Conservation (phyloP, 805 yeast genomes). For the Candida chauliodis region DNA sequence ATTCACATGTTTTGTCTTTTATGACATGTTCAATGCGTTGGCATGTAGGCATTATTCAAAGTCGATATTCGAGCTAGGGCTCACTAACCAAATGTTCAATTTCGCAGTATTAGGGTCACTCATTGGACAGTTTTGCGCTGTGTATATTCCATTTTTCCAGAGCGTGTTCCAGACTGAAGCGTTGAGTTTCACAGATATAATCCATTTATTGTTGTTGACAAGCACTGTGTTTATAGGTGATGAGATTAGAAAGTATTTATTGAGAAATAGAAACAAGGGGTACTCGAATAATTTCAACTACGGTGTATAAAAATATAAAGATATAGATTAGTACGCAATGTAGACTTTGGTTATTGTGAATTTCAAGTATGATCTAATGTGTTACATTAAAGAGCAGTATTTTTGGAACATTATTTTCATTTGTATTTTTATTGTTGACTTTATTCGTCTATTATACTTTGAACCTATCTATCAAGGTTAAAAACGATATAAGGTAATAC, state of each 20-base stretch:
- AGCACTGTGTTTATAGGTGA: constrained; percentile 85
- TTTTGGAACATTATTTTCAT: no score
- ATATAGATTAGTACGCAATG: background rate
- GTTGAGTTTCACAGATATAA: constrained; percentile 63
- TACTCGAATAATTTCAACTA: constrained; percentile 14
- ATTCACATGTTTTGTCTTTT: constrained; percentile 92
- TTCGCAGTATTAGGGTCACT: constrained; percentile 86
- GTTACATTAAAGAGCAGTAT: background rate
- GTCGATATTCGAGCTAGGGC: constrained; percentile 78
- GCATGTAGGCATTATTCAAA: constrained; percentile 87
- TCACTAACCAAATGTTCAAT: constrained; percentile 86
- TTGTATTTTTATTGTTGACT: no score
- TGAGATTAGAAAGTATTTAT: constrained; percentile 64
- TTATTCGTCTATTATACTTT: no score
- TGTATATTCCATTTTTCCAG: constrained; percentile 92
- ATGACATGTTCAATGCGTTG: constrained; percentile 95
- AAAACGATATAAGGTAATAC: no score
- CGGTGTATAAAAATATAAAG: constrained; percentile 13
- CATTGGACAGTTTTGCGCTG: constrained; percentile 88
- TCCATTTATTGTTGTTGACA: constrained; percentile 58
- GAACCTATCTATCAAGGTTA: no score
- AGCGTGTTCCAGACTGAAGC: constrained; percentile 93
- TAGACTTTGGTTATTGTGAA: no score
- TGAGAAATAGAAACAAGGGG: constrained; percentile 18
- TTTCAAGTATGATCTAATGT: no score